Base-by-base conservation (phyloP, 1,139 yeast species). In the Debaryomycetaceae sp. region DNA sequence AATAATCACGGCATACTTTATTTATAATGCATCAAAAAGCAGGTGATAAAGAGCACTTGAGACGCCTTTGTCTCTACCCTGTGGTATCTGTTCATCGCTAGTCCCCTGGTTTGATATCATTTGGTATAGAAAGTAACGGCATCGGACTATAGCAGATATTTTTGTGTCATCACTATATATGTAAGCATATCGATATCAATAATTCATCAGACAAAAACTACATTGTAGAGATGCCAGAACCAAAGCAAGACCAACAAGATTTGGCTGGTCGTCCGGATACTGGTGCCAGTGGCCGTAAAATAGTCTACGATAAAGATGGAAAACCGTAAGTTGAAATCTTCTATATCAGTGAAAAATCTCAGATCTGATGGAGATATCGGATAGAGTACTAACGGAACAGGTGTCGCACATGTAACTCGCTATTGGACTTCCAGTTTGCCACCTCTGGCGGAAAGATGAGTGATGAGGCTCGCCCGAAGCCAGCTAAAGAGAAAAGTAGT, bases 241-340 rank as follows among this genome's bases (percentile, higher is more conserved):
- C 3, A 27, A 27, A 7, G 31, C 31, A 27, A 27, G 31, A 27
- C 3, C 31, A 27, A 27, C 11, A 27, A 11, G 11, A 7, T 4
- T 4, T 27, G 31, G 31, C 20, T 17, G 20, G 4, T 27, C 31
- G 52, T 51, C 82, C 83, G 3, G 71, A 57, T 14, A 55, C 73
- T 44, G 88, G 88, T 0, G 68, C 75, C 3, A 60, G 78, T 24
- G 96, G 96, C 0, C 74, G 86, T 44, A 82, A 80, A 56, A 85
- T 89, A 50, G 66, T 88, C 23, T 85, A 87, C 48, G 96, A 88
- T 56, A 83, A 87, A 59, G 85, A 90, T 63, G 97, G 97, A 1
- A 89, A 87, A 65, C 97, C 96, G 87, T 87, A 75, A 57, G 93
- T 55, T 43, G 33, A 14, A 2, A 14, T 13, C n/a, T 24, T 14